Conservation (phyloP, 2,329 filamentous ascomycete genomes). For the Apiospora malaysiana region DNA sequence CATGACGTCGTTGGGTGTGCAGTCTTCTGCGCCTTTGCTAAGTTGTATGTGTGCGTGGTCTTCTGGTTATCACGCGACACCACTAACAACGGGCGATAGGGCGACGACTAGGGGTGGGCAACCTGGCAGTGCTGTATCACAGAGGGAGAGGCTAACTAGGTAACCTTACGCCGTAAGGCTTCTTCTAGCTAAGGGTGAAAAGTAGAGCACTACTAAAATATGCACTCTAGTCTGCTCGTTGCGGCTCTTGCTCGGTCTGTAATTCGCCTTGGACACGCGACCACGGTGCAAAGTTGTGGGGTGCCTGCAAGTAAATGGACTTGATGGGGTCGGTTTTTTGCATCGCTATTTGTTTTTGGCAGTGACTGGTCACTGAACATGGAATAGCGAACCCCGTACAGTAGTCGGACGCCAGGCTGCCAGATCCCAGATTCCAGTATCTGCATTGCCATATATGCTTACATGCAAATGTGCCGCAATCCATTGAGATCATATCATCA, state of each 20-base stretch:
- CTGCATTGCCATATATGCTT: too few relatives aligned
- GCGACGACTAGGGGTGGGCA: not conserved
- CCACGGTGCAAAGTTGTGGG: not conserved
- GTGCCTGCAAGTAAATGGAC: not conserved
- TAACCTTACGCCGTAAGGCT: too few relatives aligned
- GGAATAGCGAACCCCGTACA: too few relatives aligned
- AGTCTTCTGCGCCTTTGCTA: too few relatives aligned
- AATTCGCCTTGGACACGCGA: not conserved
- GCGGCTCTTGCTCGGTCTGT: constrained; percentile 6
- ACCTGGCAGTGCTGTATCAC: not conserved
- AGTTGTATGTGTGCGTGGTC: too few relatives aligned
- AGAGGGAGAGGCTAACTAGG: not conserved
- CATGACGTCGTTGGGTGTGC: not conserved
- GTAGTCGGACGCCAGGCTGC: not conserved
- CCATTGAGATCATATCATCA: not conserved
- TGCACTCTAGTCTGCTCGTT: not conserved
- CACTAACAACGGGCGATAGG: not conserved
- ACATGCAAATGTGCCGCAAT: too few relatives aligned
- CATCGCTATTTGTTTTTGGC: not conserved
- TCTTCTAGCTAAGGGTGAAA: too few relatives aligned
- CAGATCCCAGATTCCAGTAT: not conserved
- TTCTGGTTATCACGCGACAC: not conserved
- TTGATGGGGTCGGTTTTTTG: not conserved
- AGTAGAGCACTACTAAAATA: too few relatives aligned
- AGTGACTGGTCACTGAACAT: too few relatives aligned